Evolutionary conservation across 345 rosid species (phyloP).

Genomic region (Aquilaria yunnanensis): DNA sequence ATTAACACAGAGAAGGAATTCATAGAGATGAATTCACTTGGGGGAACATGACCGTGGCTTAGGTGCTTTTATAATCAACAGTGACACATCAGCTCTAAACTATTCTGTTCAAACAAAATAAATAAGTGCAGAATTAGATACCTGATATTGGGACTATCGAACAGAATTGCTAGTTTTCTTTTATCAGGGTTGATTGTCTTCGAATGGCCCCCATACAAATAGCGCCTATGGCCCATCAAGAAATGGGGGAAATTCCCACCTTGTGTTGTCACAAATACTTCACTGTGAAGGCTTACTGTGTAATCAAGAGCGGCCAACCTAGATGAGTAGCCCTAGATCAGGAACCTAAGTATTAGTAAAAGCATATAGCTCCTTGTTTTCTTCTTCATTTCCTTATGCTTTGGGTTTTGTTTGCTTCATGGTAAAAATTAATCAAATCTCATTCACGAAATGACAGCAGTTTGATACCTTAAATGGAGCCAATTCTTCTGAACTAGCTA

Average conservation of each 20-base stretch:
- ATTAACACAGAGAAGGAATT: no score
- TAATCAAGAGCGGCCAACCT: conserved; percentile 96
- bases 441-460: background rate
- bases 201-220: conserved; percentile 84
- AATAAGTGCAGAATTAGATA: conserved; percentile 12
- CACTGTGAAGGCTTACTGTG: conserved; percentile 89
- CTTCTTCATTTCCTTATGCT: background rate
- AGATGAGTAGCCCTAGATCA: conserved; percentile 75
- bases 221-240: conserved; percentile 91
- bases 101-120: conserved; percentile 6
- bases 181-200: conserved; percentile 90
- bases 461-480: conserved; percentile 72
- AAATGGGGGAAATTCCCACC: conserved; percentile 99
- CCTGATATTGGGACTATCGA: conserved; percentile 82
- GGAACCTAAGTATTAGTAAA: conserved; percentile 17
- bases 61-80: no score
- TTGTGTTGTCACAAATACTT: conserved; percentile 94
- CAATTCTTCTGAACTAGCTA: conserved; percentile 76
- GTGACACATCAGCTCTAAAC: background rate
- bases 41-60: no score
- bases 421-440: background rate
- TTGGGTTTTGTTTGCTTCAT: background rate
- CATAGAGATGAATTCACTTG: no score
- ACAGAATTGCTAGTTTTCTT: conserved; percentile 75
- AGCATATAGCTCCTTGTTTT: background rate